These are phyloP conservation scores for Reticulascus tulasneorum DNA, from an alignment of 2,329 filamentous ascomycete genomes.

Conservation along the genomic window DNA sequence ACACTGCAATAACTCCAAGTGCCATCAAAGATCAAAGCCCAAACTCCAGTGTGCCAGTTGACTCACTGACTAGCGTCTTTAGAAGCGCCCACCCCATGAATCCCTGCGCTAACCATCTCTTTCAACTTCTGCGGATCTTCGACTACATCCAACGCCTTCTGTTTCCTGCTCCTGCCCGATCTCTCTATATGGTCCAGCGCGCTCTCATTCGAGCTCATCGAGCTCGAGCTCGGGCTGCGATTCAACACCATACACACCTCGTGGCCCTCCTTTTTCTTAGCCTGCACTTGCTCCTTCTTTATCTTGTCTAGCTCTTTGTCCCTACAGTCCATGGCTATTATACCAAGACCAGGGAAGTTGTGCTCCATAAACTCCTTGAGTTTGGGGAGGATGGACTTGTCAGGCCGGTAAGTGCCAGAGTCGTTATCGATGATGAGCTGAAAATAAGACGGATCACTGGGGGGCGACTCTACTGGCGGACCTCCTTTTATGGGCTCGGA, in stretches of 20 bases:
- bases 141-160: slow-evolving; percentile 46
- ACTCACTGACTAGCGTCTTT: too few relatives aligned
- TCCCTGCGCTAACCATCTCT: slow-evolving; percentile 20
- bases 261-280: slow-evolving; percentile 63
- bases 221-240: slow-evolving; percentile 42
- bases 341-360: slow-evolving; percentile 74
- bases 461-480: slow-evolving; percentile 39
- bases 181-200: slow-evolving; percentile 43
- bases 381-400: slow-evolving; percentile 68
- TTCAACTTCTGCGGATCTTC: slow-evolving; percentile 46
- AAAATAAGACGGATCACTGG: slow-evolving; percentile 56
- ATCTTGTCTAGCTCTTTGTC: slow-evolving; percentile 68
- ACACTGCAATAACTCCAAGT: too few relatives aligned
- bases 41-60: too few relatives aligned
- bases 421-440: slow-evolving; percentile 94
- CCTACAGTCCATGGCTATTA: slow-evolving; percentile 74
- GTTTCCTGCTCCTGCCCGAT: slow-evolving; percentile 46
- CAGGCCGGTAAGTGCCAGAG: slow-evolving; percentile 87
- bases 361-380: slow-evolving; percentile 65
- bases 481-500: slow-evolving; percentile 42
- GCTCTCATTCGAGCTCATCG: slow-evolving; percentile 43
- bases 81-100: too few relatives aligned
- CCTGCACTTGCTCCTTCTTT: slow-evolving; percentile 70
- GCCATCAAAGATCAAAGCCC: too few relatives aligned
- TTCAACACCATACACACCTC: slow-evolving; percentile 54